A percentile compares a stretch with the other conserved stretches of the same genome.
These are phyloP conservation scores for Eucalyptus polyanthemos DNA, from an alignment of 345 rosid genomes.

Conservation along the genomic window DNA sequence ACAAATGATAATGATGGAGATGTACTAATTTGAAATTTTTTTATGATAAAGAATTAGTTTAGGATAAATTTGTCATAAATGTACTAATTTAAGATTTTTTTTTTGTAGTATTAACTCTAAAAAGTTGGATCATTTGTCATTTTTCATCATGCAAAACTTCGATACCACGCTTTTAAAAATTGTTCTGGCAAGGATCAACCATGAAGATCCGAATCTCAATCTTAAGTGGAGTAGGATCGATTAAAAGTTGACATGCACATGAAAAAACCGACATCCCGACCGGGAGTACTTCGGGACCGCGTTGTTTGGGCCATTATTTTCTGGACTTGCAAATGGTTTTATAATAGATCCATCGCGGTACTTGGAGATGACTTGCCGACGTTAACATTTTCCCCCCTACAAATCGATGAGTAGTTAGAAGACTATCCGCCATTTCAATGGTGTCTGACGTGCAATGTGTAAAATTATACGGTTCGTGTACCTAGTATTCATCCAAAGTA, in stretches of 20 bases:
- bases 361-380: not conserved
- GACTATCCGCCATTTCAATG: not conserved
- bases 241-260: not conserved
- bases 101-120: too few relatives aligned
- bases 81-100: too few relatives aligned
- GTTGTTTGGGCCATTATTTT: not conserved
- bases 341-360: not conserved
- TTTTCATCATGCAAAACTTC: too few relatives aligned
- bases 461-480: not conserved
- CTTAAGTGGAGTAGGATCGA: not conserved
- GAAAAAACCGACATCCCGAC: not conserved
- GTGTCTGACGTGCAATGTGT: not conserved
- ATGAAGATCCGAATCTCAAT: not conserved
- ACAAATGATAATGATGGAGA: too few relatives aligned
- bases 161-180: too few relatives aligned
- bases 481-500: not conserved
- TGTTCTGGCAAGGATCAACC: not conserved
- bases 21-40: too few relatives aligned
- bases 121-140: too few relatives aligned
- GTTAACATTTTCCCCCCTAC: not conserved
- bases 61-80: too few relatives aligned
- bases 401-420: not conserved
- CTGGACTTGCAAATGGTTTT: not conserved
- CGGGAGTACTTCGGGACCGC: not conserved
- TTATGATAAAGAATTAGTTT: too few relatives aligned